Conservation (phyloP, 2,329 filamentous ascomycete species). For the Monosporascus sp. region DNA sequence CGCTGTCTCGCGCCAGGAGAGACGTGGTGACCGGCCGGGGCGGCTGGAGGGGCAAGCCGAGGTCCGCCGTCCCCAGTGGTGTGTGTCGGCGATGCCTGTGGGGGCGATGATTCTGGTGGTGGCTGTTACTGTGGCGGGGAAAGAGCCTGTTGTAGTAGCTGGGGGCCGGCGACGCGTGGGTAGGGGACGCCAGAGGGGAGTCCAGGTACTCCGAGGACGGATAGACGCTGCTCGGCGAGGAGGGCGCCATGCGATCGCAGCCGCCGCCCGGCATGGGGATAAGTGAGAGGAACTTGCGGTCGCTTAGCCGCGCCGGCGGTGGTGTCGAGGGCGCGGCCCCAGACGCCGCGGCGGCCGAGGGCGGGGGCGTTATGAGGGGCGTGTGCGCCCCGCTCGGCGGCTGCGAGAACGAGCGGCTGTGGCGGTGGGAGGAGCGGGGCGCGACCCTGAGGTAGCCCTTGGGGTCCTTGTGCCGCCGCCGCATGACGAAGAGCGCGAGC, state of each 20-base stretch:
- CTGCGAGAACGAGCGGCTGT: conserved; percentile 18
- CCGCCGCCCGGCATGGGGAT: conserved; percentile 17
- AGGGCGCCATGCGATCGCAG: conserved; percentile 3
- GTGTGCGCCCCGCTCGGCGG: conserved; percentile 32
- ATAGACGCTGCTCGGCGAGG: conserved; percentile 5
- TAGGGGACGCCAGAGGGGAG: conserved; percentile 28
- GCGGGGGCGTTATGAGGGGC: conserved; percentile 35
- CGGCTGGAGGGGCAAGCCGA: conserved; percentile 7
- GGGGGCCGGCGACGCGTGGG: conserved; percentile 27
- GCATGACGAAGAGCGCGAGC: conserved; percentile 33
- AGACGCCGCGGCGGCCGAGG: conserved; percentile 24
- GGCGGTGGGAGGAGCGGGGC: conserved; percentile 16
- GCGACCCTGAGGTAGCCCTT: conserved; percentile 13
- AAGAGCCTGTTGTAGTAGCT: conserved; percentile 27
- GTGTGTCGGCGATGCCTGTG: conserved; percentile 5
- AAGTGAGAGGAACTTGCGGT: conserved; percentile 39
- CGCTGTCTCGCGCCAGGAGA: conserved; percentile 5
- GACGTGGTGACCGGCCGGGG: background rate
- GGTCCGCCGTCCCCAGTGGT: conserved; percentile 6
- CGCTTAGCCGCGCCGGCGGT: conserved; percentile 43
- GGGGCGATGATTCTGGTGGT: conserved; percentile 5
- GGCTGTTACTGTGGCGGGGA: conserved; percentile 19
- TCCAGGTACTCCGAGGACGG: background rate
- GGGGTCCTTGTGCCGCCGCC: conserved; percentile 22
- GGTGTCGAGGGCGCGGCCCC: conserved; percentile 33